phyloP scores from a whole-genome alignment of 371 early-diverging fungal species.

The Parasitella parasitica region DNA sequence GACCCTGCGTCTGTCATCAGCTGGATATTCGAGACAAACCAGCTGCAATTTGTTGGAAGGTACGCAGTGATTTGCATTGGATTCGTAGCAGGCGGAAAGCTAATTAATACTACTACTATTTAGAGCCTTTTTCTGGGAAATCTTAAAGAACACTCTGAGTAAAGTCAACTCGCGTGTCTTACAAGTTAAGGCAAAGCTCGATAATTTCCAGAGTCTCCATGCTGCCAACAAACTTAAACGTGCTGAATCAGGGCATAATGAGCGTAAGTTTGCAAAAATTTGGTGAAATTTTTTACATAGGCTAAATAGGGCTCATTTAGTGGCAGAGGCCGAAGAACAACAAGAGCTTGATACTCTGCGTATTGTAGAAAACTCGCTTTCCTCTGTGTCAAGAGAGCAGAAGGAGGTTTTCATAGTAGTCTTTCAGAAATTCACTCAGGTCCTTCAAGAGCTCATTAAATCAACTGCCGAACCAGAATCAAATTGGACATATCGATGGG shows the following conservation, averaged over 20 bases:
- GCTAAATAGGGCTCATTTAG: too few species aligned
- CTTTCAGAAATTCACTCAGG: conserved; percentile 71
- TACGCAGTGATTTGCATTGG: too few species aligned
- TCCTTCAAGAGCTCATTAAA: conserved; percentile 49
- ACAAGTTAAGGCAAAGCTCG: conserved; percentile 66
- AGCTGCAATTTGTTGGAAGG: conserved; percentile 55
- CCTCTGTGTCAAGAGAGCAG: conserved; percentile 74
- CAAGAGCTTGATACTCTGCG: conserved; percentile 56
- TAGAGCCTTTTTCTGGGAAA: conserved; percentile 74
- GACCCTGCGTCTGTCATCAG: conserved; percentile 78
- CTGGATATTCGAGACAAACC: conserved; percentile 70
- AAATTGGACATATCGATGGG: conserved; percentile 69
- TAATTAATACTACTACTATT: background rate
- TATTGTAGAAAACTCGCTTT: conserved; percentile 63
- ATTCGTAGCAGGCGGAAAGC: background rate
- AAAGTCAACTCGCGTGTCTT: conserved; percentile 82
- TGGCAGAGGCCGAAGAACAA: conserved; percentile 47
- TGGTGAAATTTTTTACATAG: too few species aligned
- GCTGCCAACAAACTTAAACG: conserved; percentile 36
- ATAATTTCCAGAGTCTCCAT: conserved; percentile 39
- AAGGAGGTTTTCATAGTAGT: conserved; percentile 77
- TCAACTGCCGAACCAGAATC: conserved; percentile 47
- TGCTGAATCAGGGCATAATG: conserved; percentile 23
- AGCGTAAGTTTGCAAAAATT: conserved; percentile 40
- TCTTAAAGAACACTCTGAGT: conserved; percentile 72